A percentile compares a stretch with the other conserved stretches of the same genome.
phyloP scores from a whole-genome alignment of 2,329 filamentous ascomycete genomes.

The Verticillium isaacii region DNA sequence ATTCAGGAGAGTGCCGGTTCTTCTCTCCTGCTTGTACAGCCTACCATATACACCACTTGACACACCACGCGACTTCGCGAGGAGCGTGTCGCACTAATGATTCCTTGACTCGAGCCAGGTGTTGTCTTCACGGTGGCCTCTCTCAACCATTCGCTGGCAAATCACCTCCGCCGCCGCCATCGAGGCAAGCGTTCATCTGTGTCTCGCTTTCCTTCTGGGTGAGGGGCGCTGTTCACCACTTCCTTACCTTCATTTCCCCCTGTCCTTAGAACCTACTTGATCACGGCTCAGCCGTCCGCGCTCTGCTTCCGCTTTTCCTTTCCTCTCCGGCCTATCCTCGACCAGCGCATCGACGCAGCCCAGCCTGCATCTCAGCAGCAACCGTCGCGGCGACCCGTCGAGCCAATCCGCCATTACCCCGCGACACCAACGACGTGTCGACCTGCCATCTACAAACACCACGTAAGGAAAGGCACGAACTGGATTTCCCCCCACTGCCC shows the following conservation, averaged over 20 bases:
- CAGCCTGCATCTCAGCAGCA: no score
- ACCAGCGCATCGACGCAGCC: background rate
- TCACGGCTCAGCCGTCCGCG: background rate
- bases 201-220: constrained; percentile 1
- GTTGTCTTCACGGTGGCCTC: background rate
- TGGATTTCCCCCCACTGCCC: background rate
- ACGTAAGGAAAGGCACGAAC: background rate
- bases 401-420: background rate
- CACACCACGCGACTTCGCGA: background rate
- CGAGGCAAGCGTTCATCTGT: background rate
- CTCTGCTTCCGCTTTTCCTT: background rate
- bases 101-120: background rate
- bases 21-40: background rate
- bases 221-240: background rate
- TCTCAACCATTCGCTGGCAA: background rate
- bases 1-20: background rate
- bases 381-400: background rate
- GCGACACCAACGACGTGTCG: background rate
- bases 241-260: background rate
- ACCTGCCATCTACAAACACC: background rate
- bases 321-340: background rate
- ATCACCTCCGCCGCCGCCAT: background rate
- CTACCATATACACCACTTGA: background rate
- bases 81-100: background rate
- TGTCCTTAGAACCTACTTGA: background rate